phyloP scores from a whole-genome alignment of 1,284 basidiomycete species.

The Cutaneotrichosporon dermatis region DNA sequence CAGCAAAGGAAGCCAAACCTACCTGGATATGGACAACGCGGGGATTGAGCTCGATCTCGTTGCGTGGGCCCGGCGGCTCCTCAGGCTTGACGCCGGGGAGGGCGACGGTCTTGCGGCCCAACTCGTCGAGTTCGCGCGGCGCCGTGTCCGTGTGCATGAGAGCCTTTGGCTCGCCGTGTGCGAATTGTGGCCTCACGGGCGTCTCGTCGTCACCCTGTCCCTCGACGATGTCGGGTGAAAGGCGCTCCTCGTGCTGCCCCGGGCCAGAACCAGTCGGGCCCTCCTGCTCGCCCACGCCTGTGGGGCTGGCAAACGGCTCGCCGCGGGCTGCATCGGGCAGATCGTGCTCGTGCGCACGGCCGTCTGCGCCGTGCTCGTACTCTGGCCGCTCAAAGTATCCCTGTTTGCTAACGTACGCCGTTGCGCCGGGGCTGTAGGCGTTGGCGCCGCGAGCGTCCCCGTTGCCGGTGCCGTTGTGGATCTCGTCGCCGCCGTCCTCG shows the following conservation, averaged over 20 bases:
- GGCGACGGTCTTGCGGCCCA: slow-evolving; percentile 21
- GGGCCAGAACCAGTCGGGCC: slow-evolving; percentile 29
- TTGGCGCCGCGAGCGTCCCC: not conserved
- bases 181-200: not conserved
- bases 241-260: slow-evolving; percentile 29
- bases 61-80: slow-evolving; percentile 39
- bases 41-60: slow-evolving; percentile 42
- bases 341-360: not conserved
- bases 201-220: slow-evolving; percentile 4
- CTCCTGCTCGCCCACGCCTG: slow-evolving; percentile 24
- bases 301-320: slow-evolving; percentile 9
- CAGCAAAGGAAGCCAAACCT: slow-evolving; percentile 17
- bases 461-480: not conserved
- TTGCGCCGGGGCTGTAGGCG: no score
- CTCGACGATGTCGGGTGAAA: slow-evolving; percentile 10
- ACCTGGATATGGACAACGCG: slow-evolving; percentile 40
- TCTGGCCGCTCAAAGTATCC: not conserved
- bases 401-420: no score
- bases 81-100: slow-evolving; percentile 36
- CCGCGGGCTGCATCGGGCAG: slow-evolving; percentile 20
- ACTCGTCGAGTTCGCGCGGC: slow-evolving; percentile 21
- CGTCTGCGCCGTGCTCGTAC: not conserved
- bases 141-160: not conserved
- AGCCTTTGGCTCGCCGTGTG: slow-evolving; percentile 2
- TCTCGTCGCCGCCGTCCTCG: not conserved